Conservation (phyloP, 495 filamentous ascomycete species). For the Neurospora africana region DNA sequence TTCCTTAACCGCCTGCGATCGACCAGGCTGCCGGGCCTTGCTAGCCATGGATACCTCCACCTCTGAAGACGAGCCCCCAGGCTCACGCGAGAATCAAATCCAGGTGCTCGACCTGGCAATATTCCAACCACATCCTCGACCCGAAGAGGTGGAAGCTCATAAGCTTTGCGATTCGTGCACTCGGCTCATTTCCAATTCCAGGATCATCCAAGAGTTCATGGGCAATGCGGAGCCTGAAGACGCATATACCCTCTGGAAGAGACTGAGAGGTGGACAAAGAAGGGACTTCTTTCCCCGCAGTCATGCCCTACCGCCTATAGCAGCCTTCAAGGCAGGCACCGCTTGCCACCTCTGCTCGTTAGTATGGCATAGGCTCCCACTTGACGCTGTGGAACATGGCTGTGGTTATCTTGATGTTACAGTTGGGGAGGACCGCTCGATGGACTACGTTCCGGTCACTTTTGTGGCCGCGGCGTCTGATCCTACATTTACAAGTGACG, state of each 20-base stretch:
- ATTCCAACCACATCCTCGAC: not conserved
- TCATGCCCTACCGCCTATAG: not conserved
- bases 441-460: not conserved
- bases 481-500: too few relatives aligned
- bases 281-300: not conserved
- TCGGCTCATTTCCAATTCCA: not conserved
- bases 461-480: not conserved
- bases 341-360: not conserved
- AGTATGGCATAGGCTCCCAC: not conserved
- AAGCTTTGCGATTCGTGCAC: not conserved
- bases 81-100: not conserved
- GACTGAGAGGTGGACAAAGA: not conserved
- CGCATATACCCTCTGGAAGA: not conserved
- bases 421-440: not conserved
- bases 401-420: not conserved
- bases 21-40: not conserved
- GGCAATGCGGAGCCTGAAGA: not conserved
- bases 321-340: not conserved
- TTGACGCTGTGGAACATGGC: not conserved
- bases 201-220: not conserved
- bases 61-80: not conserved
- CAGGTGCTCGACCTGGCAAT: not conserved
- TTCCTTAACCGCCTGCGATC: not conserved
- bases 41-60: not conserved
- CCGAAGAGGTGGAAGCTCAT: not conserved